These are phyloP conservation scores for Helotiales sp. DNA, from an alignment of 2,329 filamentous ascomycete species.

Conservation along the genomic window DNA sequence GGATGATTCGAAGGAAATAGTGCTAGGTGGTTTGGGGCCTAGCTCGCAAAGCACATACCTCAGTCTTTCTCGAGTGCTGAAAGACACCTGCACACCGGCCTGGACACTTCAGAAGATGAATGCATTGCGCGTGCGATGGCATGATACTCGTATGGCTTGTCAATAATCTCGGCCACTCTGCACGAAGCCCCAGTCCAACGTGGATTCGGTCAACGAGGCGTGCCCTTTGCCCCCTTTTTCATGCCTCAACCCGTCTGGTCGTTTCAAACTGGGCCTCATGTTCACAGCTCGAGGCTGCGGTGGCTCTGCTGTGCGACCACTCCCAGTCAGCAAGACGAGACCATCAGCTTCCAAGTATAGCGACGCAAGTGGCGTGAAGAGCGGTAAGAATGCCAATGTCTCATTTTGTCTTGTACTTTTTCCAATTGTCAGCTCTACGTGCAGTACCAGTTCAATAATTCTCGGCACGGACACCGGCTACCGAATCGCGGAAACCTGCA, in stretches of 20 bases:
- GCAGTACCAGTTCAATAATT: background rate
- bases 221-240: background rate
- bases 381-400: background rate
- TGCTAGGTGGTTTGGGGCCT: background rate
- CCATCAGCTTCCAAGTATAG: background rate
- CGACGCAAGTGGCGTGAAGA: background rate
- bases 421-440: background rate
- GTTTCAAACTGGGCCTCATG: background rate
- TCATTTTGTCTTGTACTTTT: background rate
- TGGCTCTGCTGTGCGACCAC: constrained; percentile 1
- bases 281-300: background rate
- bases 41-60: background rate
- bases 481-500: background rate
- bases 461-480: background rate
- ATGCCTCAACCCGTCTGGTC: background rate
- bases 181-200: background rate
- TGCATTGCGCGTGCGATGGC: background rate
- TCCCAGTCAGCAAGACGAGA: background rate
- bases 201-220: background rate
- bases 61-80: background rate
- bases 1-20: background rate
- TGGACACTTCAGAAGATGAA: background rate
- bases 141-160: background rate
- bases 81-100: background rate
- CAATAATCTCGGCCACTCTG: background rate